A percentile compares a stretch with the other conserved stretches of the same genome.
phyloP scores from a whole-genome alignment of 1,284 basidiomycete species.

The Ustilago hordei region DNA sequence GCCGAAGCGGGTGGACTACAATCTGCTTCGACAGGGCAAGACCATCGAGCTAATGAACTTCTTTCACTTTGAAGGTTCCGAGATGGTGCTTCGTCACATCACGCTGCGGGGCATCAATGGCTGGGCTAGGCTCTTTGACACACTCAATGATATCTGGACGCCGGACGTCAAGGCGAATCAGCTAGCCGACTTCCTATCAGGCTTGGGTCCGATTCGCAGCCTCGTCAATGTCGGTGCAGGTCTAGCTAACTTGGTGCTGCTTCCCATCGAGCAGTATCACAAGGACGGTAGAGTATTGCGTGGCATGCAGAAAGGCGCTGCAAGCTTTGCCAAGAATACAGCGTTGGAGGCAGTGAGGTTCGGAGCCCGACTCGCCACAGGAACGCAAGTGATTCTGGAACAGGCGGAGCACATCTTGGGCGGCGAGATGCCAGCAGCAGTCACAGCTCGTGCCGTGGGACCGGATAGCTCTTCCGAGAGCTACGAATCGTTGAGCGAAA shows the following conservation, averaged over 20 bases:
- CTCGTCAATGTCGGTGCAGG: conserved; percentile 93
- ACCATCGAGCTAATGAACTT: conserved; percentile 99
- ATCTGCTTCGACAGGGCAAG: conserved; percentile 81
- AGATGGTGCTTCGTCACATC: conserved; percentile 95
- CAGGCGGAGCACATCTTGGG: conserved; percentile 93
- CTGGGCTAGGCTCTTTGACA: conserved; percentile 86
- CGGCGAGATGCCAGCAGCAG: conserved; percentile 72
- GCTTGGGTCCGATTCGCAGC: conserved; percentile 90
- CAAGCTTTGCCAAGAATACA: conserved; percentile 90
- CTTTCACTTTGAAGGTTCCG: conserved; percentile 98
- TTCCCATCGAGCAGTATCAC: conserved; percentile 96
- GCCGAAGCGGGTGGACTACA: conserved; percentile 93
- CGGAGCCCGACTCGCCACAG: conserved; percentile 92
- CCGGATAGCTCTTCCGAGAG: conserved; percentile 36
- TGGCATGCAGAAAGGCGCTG: conserved; percentile 93
- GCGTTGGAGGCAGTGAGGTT: conserved; percentile 94
- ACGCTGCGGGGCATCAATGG: conserved; percentile 89
- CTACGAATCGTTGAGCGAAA: conserved; percentile 35
- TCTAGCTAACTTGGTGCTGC: conserved; percentile 90
- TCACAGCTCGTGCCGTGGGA: conserved; percentile 77
- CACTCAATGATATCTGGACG: conserved; percentile 96
- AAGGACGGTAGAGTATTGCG: conserved; percentile 93
- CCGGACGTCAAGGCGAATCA: conserved; percentile 99
- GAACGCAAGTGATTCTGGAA: conserved; percentile 96
- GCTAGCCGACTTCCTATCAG: conserved; percentile 95